phyloP scores from a whole-genome alignment of 2,329 filamentous ascomycete species.

The Microdochium bolleyi region DNA sequence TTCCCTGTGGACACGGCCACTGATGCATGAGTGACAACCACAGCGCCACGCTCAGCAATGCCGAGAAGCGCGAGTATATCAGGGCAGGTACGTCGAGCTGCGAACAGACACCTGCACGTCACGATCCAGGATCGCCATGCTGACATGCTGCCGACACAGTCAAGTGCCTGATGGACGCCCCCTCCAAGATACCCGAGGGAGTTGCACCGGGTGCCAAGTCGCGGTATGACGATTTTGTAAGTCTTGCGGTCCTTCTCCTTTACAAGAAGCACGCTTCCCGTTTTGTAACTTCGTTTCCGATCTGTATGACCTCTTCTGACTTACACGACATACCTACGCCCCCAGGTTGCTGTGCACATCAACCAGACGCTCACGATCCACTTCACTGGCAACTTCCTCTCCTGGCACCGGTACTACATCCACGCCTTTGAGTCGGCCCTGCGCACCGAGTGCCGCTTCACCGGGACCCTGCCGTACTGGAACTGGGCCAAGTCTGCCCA shows the following conservation, averaged over 20 bases:
- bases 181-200: background rate
- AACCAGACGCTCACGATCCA: slow-evolving; percentile 25
- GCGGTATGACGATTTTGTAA: slow-evolving; percentile 27
- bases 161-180: slow-evolving; percentile 6
- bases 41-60: slow-evolving; percentile 2
- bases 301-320: no score
- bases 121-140: background rate
- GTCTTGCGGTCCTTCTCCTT: background rate
- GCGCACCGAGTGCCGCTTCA: slow-evolving; percentile 28
- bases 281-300: background rate
- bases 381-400: slow-evolving; percentile 12
- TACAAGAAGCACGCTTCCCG: background rate
- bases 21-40: background rate
- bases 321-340: background rate
- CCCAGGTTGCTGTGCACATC: slow-evolving; percentile 23
- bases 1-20: background rate
- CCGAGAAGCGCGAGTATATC: slow-evolving; percentile 7
- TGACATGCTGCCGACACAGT: background rate
- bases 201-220: slow-evolving; percentile 4
- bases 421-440: slow-evolving; percentile 20
- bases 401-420: slow-evolving; percentile 8
- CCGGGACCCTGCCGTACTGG: slow-evolving; percentile 25
- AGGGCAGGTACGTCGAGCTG: background rate
- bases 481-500: slow-evolving; percentile 33
- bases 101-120: no score